phyloP scores from a whole-genome alignment of 345 rosid species.

The Carallia pectinifolia region DNA sequence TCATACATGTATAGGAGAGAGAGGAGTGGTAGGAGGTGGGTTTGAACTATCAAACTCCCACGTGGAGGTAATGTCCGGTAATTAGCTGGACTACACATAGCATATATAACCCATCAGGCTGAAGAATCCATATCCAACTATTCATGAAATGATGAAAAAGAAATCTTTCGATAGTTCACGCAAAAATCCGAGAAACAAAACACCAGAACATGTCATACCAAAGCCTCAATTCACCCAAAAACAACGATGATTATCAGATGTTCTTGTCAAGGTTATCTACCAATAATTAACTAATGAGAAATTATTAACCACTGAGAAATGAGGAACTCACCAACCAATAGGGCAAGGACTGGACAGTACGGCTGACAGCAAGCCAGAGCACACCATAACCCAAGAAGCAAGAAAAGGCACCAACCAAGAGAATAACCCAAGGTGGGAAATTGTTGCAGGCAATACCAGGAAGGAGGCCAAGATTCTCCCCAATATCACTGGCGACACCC shows the following conservation, averaged over 20 bases:
- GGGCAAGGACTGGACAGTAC: constrained; percentile 47
- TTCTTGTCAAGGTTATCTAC: background rate
- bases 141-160: too few relatives aligned
- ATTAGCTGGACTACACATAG: too few relatives aligned
- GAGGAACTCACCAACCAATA: constrained; percentile 62
- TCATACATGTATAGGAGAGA: too few relatives aligned
- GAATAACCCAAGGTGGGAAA: constrained; percentile 67
- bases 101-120: too few relatives aligned
- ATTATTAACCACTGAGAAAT: background rate
- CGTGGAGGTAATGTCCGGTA: too few relatives aligned
- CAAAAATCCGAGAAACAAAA: too few relatives aligned
- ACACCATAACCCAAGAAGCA: constrained; percentile 67
- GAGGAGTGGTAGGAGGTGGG: too few relatives aligned
- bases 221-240: background rate
- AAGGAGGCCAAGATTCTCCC: constrained; percentile 60
- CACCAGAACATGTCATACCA: too few relatives aligned
- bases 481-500: constrained; percentile 70
- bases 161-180: too few relatives aligned
- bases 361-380: constrained; percentile 56
- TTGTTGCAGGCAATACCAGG: constrained; percentile 63
- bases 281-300: background rate
- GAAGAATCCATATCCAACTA: too few relatives aligned
- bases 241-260: background rate
- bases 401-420: constrained; percentile 45
- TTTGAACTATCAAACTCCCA: too few relatives aligned